Evolutionary conservation across 352 stramenopile genomes (phyloP), one percentile per base, ranked within the genome.

Genomic region (Lagenidium sp.): DNA sequence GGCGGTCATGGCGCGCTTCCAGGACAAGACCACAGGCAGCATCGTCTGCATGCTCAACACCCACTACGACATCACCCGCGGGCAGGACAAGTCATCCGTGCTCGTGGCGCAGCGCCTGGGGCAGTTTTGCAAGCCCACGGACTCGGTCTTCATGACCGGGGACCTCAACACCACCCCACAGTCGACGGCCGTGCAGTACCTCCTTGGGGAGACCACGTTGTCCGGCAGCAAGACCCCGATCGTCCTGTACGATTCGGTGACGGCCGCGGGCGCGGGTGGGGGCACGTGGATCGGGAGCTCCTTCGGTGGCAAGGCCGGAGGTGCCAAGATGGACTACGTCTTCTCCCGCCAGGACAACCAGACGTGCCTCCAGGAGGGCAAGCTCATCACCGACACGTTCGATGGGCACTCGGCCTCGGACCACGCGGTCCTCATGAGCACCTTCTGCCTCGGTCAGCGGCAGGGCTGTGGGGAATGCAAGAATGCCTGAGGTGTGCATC

Each of bases 31-130:
- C 5, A 60, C 38, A 4, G 24, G 36, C 3, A 37, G 53, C 38
- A 60, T 51, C 0, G 50, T 84, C 19, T 88, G 75, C 51, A 79
- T 88, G 53, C 59, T 88, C 40, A 88, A 88, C 56, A 88, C 75
- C 15, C 75, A 85, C 53, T 88, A 67, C 39, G 75, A 88, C 45
- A 82, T 85, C 21, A 55, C 29, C 7, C 55, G 55, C 13, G 69
- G 75, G 35, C 75, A 88, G 22, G 39, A 58, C 4, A 46, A 85
- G 41, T 85, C 70, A 22, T 64, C 75, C 1, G 21, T 67, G 43
- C 44, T 85, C 16, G 65, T 85, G 4, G 63, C 74, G 1, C 50
- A 66, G 23, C 65, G 60, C 18, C 43, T 85, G 23, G 57, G 44
- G 4, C 3, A 59, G 7, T 58, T 50, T 13, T 89, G 77, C 22